phyloP scores from a whole-genome alignment of 805 yeast genomes.

The Candida silvatica region DNA sequence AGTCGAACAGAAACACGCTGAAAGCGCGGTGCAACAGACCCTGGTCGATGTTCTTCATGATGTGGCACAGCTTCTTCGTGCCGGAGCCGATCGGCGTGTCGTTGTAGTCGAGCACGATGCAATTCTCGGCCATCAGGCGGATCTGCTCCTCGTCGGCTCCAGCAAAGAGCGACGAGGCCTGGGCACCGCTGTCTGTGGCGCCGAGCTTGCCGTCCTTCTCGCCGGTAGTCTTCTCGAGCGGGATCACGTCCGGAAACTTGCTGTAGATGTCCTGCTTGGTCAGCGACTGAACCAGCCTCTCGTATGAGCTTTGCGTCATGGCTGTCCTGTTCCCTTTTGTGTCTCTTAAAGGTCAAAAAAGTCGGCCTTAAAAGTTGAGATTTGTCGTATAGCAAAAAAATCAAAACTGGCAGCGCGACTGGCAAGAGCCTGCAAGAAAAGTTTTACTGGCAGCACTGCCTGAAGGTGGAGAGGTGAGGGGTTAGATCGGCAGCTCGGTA shows the following conservation, averaged over 20 bases:
- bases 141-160: conserved; percentile 96
- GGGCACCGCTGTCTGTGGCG: conserved; percentile 16
- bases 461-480: too few species aligned
- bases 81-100: conserved; percentile 90
- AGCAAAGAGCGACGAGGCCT: conserved; percentile 42
- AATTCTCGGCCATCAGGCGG: conserved; percentile 89
- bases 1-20: conserved; percentile 87
- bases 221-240: conserved; percentile 53
- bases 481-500: too few species aligned
- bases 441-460: too few species aligned
- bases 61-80: conserved; percentile 81
- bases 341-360: neutral
- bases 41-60: conserved; percentile 76
- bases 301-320: conserved; percentile 4
- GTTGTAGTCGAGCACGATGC: conserved; percentile 84
- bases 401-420: too few species aligned
- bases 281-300: conserved; percentile 41
- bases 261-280: conserved; percentile 39
- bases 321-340: neutral
- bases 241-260: conserved; percentile 61
- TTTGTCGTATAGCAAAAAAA: too few species aligned
- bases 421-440: too few species aligned
- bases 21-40: conserved; percentile 95
- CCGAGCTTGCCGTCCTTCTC: conserved; percentile 25
- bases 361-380: too few species aligned